Conservation (phyloP, 176 grass and related monocot species). For the Cenchrus americanus region DNA sequence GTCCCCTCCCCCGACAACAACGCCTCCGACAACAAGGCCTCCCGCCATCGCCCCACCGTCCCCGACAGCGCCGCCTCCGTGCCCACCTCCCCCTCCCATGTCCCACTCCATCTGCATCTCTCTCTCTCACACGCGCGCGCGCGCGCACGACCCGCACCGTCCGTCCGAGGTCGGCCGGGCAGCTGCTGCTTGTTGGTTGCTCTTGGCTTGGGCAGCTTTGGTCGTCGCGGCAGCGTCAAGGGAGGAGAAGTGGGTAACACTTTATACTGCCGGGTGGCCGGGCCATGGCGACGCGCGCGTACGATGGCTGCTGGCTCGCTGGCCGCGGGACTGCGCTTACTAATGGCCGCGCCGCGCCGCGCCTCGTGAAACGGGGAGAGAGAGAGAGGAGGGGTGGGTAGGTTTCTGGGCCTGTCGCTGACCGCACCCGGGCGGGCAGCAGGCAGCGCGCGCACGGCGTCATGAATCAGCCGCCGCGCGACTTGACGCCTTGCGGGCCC, state of each 20-base stretch:
- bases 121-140: background rate
- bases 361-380: conserved; percentile 46
- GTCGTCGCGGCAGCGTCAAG: conserved; percentile 4
- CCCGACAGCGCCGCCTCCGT: background rate
- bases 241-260: background rate
- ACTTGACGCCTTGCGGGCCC: conserved; percentile 78
- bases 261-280: background rate
- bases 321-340: background rate
- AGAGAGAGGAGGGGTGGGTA: background rate
- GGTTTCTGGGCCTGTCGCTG: conserved; percentile 32
- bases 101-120: conserved; percentile 31
- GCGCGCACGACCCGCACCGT: background rate
- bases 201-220: background rate
- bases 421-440: too few relatives aligned
- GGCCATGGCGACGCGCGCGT: background rate
- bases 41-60: background rate
- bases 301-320: background rate
- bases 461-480: conserved; percentile 60
- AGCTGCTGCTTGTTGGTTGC: background rate
- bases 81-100: background rate
- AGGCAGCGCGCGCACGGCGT: background rate
- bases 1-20: background rate
- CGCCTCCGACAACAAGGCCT: background rate
- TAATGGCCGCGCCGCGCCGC: background rate
- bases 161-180: background rate